These are phyloP conservation scores for Fusarium begoniae DNA, from an alignment of 2,329 filamentous ascomycete species.

Conservation along the genomic window DNA sequence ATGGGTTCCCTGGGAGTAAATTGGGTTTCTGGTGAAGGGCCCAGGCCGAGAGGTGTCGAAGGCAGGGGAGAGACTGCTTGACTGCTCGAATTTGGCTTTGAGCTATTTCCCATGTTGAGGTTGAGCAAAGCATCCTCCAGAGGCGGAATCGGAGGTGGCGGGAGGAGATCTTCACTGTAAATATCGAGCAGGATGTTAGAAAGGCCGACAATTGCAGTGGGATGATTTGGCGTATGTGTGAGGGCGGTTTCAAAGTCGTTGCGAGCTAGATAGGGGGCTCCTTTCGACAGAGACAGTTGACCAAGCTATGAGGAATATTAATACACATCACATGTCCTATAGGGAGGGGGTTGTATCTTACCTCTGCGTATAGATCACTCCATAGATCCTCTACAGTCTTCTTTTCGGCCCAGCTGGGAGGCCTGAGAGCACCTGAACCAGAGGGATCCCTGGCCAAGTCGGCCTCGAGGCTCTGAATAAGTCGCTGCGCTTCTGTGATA, in stretches of 20 bases:
- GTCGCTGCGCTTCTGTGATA: conserved; percentile 80
- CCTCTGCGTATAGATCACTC: conserved; percentile 85
- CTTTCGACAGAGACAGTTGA: conserved; percentile 69
- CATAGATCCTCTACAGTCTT: conserved; percentile 86
- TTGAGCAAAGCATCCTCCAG: conserved; percentile 44
- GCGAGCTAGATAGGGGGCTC: conserved; percentile 73
- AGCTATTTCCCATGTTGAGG: background rate
- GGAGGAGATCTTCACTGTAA: conserved; percentile 75
- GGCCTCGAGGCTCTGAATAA: conserved; percentile 75
- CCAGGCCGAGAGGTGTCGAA: conserved; percentile 59
- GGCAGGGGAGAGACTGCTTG: conserved; percentile 47
- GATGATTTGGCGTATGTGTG: conserved; percentile 81
- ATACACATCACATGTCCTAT: background rate
- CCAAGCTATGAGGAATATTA: conserved; percentile 65
- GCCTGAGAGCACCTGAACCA: conserved; percentile 68
- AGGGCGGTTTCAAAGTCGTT: conserved; percentile 84
- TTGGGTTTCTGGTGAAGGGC: conserved; percentile 39
- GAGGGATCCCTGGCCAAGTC: conserved; percentile 71
- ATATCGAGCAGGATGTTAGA: conserved; percentile 88
- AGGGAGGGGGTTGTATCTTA: conserved; percentile 53
- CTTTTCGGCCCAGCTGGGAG: conserved; percentile 78
- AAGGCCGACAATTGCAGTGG: conserved; percentile 80
- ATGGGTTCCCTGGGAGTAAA: conserved; percentile 26
- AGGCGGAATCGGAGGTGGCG: conserved; percentile 61
- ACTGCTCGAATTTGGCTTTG: conserved; percentile 2